Base-by-base conservation (phyloP, 805 yeast species). In the Suhomyces sp. region DNA sequence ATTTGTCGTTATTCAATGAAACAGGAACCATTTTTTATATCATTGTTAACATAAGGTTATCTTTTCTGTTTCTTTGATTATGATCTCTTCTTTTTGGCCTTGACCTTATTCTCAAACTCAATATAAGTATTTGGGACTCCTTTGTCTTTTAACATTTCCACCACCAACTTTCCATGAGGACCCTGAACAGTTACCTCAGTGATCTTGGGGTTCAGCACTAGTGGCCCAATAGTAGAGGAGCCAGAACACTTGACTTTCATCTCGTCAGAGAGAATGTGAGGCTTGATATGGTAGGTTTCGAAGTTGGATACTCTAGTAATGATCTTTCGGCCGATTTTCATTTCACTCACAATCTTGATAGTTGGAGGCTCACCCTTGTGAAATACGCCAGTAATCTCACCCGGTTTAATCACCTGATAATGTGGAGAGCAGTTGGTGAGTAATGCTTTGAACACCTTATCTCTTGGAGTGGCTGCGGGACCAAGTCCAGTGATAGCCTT, bases 121-220 rank as follows among this genome's bases (percentile, higher is more conserved):
- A 93, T 84, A 85, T 86, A 87, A 15, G 77, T 66, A 3, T 78
- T 65, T 21, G 86, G 85, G 22, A 93, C 69, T 0, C 96, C 96
- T 52, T 82, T 73, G 4, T 71, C 72, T 43, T 71, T 77, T 52
- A 92, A 69, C 44, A 85, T 65, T 2, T 84, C 85, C n/a, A 77
- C 71, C 9, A 87, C 81, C 0, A 78, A 65, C 45, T 81, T 78
- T 21, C 84, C 83, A 64, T 93, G 98, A 2, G 93, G 87, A 0
- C 99, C 99, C 71, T 94, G 98, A 2, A 94, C 96, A 45, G 84
- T 78, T 3, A 94, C 90, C 60, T 89, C 96, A 40, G 76, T 66
- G 0, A 79, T 61, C 37, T 77, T 79, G 4, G 85, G 85, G 48
- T 81, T 78, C 39, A 79, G 80, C 13, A 74, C 72, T 41, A 82